phyloP scores from a whole-genome alignment of 306 rosid genomes.

The Quercus rubra region DNA sequence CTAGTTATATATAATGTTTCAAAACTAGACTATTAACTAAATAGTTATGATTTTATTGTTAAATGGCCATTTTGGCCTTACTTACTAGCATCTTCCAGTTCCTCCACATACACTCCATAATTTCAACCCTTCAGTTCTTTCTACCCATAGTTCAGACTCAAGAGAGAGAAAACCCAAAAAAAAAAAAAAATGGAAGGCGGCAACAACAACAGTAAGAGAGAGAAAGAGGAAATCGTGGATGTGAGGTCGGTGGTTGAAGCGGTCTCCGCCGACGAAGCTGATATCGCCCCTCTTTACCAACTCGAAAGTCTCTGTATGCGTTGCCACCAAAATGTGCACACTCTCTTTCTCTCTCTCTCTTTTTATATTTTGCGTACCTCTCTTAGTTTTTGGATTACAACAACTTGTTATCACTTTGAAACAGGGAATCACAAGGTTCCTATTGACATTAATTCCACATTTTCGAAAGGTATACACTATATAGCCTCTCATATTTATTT shows the following conservation, averaged over 20 bases:
- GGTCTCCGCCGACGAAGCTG: conserved; percentile 57
- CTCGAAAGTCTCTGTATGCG: conserved; percentile 96
- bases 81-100: too few relatives aligned
- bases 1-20: too few relatives aligned
- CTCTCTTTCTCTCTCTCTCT: background rate
- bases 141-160: background rate
- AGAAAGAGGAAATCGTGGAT: conserved; percentile 57
- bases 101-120: too few relatives aligned
- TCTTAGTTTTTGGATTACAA: too few relatives aligned
- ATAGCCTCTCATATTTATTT: background rate
- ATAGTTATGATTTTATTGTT: too few relatives aligned
- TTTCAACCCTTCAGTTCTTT: too few relatives aligned
- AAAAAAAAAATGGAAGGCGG: background rate
- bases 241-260: conserved; percentile 86
- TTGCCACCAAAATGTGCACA: conserved; percentile 61
- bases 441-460: conserved; percentile 73
- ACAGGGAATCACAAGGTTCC: conserved; percentile 77
- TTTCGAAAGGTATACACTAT: conserved; percentile 65
- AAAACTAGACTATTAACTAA: too few relatives aligned
- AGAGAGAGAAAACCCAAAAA: background rate
- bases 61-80: too few relatives aligned
- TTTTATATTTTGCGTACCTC: background rate
- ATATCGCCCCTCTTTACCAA: conserved; percentile 55
- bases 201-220: conserved; percentile 5
- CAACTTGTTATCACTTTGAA: background rate